Base-by-base conservation (phyloP, 192 early-diverging fungal species). In the Coemansia sp. region DNA sequence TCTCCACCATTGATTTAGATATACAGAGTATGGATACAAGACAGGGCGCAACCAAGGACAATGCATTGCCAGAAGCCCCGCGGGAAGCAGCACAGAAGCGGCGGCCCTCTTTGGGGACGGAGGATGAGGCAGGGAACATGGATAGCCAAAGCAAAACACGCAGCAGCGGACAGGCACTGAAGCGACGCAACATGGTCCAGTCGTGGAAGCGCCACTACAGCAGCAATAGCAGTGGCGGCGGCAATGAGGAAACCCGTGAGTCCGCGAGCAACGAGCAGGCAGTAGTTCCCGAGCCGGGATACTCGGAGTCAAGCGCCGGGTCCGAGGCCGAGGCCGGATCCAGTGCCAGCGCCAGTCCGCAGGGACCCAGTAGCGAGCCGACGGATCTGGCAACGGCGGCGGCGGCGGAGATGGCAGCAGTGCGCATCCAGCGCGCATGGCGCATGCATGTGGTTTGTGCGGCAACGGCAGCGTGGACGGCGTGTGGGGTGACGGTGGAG, bases 381-480 rank as follows among this genome's bases (percentile, higher is more conserved):
- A 37, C 37, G 10, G 65, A 39, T 51, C 8, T 48, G 62, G 22
- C 62, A 51, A 18, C 62, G 8, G 62, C 36, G 12, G 37, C 36
- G 13, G 49, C 45, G 36, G 22, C 19, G 46, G 62, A 64, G 62
- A 47, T 47, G n/a, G 65, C 69, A 48, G 73, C 78, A 19, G 21
- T 36, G 19, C 39, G 56, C 36, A 80, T 80, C 19, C 78, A 75
- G 63, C 78, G 63, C 41, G 63, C 57, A 60, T 80, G 78, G 78
- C 68, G 72, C 19, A 36, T 18, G 26, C 40, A 45, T 13, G 15
- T 39, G 16, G 15, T 75, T 6, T 37, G 48, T 10, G 32, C 43
- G 3, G 57, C 69, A 37, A 45, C 76, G 6, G 16, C n/a, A 16
- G 47, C n/a, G 21, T 81, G 78, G 78, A 18, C 46, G n/a, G 22